Percentiles rank a stretch among this genome's conserved stretches.
Evolutionary conservation across 75 land plant genomes (phyloP).

Genomic region (Azolla pinnata): DNA sequence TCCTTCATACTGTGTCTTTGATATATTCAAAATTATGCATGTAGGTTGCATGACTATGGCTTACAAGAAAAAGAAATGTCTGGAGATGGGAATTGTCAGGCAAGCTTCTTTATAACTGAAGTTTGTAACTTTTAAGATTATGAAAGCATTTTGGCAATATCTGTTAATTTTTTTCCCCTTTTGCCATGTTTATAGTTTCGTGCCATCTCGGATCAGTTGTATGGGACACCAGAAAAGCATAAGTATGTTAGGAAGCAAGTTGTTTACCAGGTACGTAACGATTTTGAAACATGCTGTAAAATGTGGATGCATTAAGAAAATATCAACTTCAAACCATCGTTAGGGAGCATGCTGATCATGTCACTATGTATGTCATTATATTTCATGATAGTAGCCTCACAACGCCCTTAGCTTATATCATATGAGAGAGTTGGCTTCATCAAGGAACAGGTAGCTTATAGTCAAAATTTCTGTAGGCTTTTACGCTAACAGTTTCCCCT

Average conservation of each 20-base stretch:
- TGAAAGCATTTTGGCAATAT: not conserved
- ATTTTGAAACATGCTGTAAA: not conserved
- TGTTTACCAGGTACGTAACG: conserved; percentile 60
- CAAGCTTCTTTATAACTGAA: too few relatives aligned
- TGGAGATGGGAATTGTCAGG: conserved; percentile 99
- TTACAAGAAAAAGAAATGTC: conserved; percentile 67
- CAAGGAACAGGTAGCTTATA: too few relatives aligned
- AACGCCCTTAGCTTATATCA: too few relatives aligned
- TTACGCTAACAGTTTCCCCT: too few relatives aligned
- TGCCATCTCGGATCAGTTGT: conserved; percentile 87
- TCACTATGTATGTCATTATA: too few relatives aligned
- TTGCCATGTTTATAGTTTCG: conserved; percentile 79
- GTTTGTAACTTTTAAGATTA: not conserved
- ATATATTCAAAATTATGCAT: not conserved
- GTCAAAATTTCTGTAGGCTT: too few relatives aligned
- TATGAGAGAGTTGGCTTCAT: too few relatives aligned
- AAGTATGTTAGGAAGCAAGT: conserved; percentile 69
- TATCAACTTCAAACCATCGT: too few relatives aligned
- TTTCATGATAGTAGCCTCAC: conserved; percentile 3
- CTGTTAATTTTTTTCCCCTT: not conserved
- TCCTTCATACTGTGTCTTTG: not conserved
- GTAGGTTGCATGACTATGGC: conserved; percentile 63
- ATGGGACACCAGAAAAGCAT: conserved; percentile 75
- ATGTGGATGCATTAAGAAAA: too few relatives aligned
- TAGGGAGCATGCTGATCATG: too few relatives aligned